These are phyloP conservation scores for Lactarius deliciosus DNA, from an alignment of 768 basidiomycete genomes.

Conservation along the genomic window DNA sequence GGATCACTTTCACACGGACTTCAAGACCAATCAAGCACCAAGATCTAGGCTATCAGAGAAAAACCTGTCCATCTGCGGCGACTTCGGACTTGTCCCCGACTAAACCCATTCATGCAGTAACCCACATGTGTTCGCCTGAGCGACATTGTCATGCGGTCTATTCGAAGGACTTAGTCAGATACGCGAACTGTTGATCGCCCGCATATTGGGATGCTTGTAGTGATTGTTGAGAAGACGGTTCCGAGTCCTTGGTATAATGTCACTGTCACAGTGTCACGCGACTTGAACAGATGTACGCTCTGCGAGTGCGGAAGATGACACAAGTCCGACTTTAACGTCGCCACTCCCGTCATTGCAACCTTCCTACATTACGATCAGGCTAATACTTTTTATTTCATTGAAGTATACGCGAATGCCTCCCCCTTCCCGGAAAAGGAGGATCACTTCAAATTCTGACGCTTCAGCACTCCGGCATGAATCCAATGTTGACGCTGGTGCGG, in stretches of 20 bases:
- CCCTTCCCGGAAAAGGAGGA: background rate
- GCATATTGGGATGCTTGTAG: no score
- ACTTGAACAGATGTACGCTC: background rate
- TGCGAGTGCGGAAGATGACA: background rate
- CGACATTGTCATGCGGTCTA: background rate
- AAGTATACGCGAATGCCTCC: constrained; percentile 12
- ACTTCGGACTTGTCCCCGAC: background rate
- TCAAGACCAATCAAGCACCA: background rate
- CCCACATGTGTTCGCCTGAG: background rate
- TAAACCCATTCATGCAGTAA: background rate
- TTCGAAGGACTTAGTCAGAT: background rate
- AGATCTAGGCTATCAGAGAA: background rate
- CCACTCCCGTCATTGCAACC: constrained; percentile 2
- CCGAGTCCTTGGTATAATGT: background rate
- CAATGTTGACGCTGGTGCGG: background rate
- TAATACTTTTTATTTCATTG: background rate
- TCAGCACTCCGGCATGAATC: background rate
- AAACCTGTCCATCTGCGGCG: background rate
- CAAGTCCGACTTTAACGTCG: background rate
- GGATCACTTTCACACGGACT: background rate
- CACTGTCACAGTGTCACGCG: background rate
- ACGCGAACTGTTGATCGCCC: background rate
- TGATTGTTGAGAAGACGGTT: no score
- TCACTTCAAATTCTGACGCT: background rate
- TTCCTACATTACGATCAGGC: background rate